A percentile compares a stretch with the other conserved stretches of the same genome.
Evolutionary conservation across 73 alveolate species (phyloP).

Genomic region (Symbiodinium natans): DNA sequence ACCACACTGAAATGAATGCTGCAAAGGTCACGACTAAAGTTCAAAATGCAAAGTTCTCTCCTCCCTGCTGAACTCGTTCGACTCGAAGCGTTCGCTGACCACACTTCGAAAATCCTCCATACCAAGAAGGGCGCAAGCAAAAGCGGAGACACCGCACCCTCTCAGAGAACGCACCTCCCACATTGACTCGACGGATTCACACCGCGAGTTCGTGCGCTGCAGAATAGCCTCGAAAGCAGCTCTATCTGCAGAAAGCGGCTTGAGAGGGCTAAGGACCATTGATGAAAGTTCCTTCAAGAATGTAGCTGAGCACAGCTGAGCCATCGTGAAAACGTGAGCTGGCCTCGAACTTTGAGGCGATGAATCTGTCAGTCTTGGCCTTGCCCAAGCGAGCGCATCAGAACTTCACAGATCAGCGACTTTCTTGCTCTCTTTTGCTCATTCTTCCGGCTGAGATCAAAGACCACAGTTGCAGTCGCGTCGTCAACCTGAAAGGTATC

Average conservation of each 20-base stretch:
- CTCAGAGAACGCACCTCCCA: conserved; percentile 9
- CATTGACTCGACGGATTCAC: background rate
- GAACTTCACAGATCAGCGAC: background rate
- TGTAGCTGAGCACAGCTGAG: too few relatives aligned
- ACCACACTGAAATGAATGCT: too few relatives aligned
- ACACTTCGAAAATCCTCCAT: background rate
- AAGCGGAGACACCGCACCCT: too few relatives aligned
- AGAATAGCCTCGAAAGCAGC: background rate
- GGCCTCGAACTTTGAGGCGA: background rate
- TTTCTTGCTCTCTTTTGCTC: too few relatives aligned
- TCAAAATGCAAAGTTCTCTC: background rate
- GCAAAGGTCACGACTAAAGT: too few relatives aligned
- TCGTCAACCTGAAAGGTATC: background rate
- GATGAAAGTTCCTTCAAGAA: too few relatives aligned
- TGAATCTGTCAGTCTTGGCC: conserved; percentile 7
- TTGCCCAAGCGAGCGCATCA: background rate
- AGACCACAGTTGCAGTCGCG: background rate
- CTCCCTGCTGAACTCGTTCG: background rate
- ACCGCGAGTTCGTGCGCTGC: background rate
- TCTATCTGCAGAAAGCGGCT: too few relatives aligned
- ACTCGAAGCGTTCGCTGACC: background rate
- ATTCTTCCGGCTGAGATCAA: background rate
- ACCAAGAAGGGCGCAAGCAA: too few relatives aligned
- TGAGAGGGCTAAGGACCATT: too few relatives aligned
- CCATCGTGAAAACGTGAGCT: too few relatives aligned